Evolutionary conservation across 257 asterid species (phyloP).

Genomic region (Fraxinus pennsylvanica): DNA sequence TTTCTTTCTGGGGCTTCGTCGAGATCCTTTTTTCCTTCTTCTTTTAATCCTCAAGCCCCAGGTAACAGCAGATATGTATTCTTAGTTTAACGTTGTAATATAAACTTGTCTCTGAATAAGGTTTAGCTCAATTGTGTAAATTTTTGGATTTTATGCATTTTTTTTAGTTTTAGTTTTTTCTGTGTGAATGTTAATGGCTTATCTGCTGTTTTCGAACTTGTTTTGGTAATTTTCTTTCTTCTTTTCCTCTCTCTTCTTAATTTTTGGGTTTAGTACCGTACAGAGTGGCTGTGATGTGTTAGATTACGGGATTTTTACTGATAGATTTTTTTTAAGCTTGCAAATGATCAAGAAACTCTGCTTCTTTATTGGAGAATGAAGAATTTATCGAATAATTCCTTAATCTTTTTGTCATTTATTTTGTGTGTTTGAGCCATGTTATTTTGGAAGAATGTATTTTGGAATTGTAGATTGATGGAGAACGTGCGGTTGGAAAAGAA

Average conservation of each 20-base stretch:
- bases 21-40: constrained; percentile 51
- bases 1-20: constrained; percentile 37
- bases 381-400: constrained; percentile 19
- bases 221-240: not conserved
- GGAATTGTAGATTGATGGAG: too few species aligned
- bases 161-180: constrained; percentile 1
- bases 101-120: not conserved
- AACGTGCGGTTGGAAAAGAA: too few species aligned
- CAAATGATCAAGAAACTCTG: constrained; percentile 9
- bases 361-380: constrained; percentile 21
- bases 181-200: not conserved
- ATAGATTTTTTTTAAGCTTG: not conserved
- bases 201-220: not conserved
- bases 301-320: not conserved
- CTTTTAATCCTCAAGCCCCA: constrained; percentile 33
- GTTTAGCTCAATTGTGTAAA: not conserved
- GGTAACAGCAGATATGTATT: constrained; percentile 33
- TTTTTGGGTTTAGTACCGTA: not conserved
- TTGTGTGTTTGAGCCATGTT: not conserved
- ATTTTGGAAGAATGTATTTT: too few species aligned
- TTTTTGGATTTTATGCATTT: constrained; percentile 14
- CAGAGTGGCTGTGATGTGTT: constrained; percentile 5
- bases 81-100: constrained; percentile 16
- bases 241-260: not conserved
- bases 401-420: constrained; percentile 3